Conservation (phyloP, 2,329 filamentous ascomycete species). For the Talaromyces atroroseus region DNA sequence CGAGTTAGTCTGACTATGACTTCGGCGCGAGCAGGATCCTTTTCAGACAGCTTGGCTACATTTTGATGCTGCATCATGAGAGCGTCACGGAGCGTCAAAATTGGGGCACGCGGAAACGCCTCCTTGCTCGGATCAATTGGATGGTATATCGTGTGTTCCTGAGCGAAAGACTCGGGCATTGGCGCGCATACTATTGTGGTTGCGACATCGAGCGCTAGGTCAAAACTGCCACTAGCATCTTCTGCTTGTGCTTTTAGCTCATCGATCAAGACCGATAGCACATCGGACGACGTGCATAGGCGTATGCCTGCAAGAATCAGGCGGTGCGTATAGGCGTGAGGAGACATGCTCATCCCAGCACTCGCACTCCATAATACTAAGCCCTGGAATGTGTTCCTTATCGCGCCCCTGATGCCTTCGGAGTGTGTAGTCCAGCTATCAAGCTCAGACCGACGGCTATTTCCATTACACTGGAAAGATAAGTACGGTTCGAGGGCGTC, state of each 20-base stretch:
- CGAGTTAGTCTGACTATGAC: constrained; percentile 42
- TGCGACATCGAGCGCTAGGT: constrained; percentile 40
- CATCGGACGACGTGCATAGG: constrained; percentile 35
- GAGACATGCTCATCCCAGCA: constrained; percentile 47
- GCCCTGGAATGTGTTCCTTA: constrained; percentile 48
- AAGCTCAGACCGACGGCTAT: constrained; percentile 44
- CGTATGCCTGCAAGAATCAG: constrained; percentile 42
- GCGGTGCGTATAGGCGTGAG: constrained; percentile 52
- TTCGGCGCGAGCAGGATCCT: constrained; percentile 40
- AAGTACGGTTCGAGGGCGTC: constrained; percentile 47
- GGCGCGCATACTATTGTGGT: constrained; percentile 40
- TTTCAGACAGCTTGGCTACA: constrained; percentile 37
- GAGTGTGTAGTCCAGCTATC: constrained; percentile 48
- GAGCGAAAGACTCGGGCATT: constrained; percentile 34
- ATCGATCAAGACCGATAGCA: constrained; percentile 35
- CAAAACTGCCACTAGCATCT: constrained; percentile 28
- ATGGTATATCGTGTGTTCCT: constrained; percentile 33
- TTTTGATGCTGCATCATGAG: constrained; percentile 34
- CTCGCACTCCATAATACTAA: constrained; percentile 50
- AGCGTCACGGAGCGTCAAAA: constrained; percentile 39
- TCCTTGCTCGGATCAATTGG: constrained; percentile 30
- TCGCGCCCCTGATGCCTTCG: constrained; percentile 42
- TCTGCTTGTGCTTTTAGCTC: constrained; percentile 40
- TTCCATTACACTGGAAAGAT: constrained; percentile 46
- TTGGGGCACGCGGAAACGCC: constrained; percentile 26